These are phyloP conservation scores for Fusarium subtropicale DNA, from an alignment of 2,329 filamentous ascomycete genomes.

Conservation along the genomic window DNA sequence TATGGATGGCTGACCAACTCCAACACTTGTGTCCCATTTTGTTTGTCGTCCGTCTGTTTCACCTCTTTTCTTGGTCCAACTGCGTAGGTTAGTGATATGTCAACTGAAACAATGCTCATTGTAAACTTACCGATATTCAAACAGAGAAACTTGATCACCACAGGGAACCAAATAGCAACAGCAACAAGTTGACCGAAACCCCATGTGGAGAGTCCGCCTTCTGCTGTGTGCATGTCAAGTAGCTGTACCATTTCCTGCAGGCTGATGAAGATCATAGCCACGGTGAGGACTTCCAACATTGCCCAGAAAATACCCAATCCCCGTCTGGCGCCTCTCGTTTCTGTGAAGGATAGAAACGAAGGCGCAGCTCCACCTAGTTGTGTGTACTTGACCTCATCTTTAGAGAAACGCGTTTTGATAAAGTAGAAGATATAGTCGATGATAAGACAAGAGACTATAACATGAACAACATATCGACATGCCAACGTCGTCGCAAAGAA, in stretches of 20 bases:
- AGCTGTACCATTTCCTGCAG: neutral
- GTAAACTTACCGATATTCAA: neutral
- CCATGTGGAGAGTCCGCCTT: neutral
- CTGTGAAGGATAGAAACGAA: neutral
- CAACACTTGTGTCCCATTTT: neutral
- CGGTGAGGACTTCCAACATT: rapidly evolving
- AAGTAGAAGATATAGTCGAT: neutral
- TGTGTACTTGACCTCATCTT: neutral
- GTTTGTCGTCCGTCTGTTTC: rapidly evolving
- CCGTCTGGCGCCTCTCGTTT: neutral
- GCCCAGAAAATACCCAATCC: neutral
- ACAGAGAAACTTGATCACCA: neutral
- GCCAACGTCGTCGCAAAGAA: neutral
- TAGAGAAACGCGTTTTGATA: neutral
- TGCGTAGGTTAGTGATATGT: neutral
- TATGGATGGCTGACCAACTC: neutral
- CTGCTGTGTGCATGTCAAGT: neutral
- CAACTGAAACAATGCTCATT: rapidly evolving
- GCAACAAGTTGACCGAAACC: conserved; percentile 15
- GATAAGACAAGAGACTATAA: neutral
- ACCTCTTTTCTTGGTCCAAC: neutral
- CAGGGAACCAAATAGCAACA: conserved; percentile 10
- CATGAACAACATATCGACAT: neutral
- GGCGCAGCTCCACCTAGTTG: neutral
- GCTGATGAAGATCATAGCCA: neutral